Conservation (phyloP, 768 basidiomycete genomes). For the Tephrocybe sp. region DNA sequence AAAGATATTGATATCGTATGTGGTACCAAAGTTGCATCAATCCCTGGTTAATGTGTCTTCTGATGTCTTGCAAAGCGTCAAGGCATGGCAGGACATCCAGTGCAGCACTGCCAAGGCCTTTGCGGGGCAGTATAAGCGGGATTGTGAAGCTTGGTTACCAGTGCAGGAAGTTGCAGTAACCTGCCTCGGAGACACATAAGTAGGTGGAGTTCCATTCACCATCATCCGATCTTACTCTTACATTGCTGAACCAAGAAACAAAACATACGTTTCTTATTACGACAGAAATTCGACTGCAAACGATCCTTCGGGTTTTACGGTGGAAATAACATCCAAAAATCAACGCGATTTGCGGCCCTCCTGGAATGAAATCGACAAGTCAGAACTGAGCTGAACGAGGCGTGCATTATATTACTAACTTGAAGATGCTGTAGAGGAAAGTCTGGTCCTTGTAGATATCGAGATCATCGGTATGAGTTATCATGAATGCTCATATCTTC, state of each 20-base stretch:
- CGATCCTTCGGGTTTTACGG: background rate
- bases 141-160: conserved; percentile 17
- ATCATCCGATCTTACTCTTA: background rate
- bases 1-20: conserved; percentile 34
- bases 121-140: conserved; percentile 16
- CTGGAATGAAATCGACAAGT: conserved; percentile 18
- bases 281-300: background rate
- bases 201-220: conserved; percentile 7
- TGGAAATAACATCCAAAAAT: conserved; percentile 1
- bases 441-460: conserved; percentile 54
- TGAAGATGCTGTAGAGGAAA: conserved; percentile 48
- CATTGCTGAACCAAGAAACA: background rate
- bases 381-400: background rate
- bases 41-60: background rate
- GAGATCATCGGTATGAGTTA: conserved; percentile 29
- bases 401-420: conserved; percentile 26
- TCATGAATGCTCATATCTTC: background rate
- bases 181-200: conserved; percentile 11
- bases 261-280: background rate
- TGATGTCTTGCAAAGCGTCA: conserved; percentile 29
- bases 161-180: conserved; percentile 19
- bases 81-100: conserved; percentile 41
- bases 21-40: conserved; percentile 21
- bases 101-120: conserved; percentile 30
- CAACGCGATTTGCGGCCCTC: conserved; percentile 30